phyloP scores from a whole-genome alignment of 2,329 filamentous ascomycete species.

The Ophiocordyceps australis region DNA sequence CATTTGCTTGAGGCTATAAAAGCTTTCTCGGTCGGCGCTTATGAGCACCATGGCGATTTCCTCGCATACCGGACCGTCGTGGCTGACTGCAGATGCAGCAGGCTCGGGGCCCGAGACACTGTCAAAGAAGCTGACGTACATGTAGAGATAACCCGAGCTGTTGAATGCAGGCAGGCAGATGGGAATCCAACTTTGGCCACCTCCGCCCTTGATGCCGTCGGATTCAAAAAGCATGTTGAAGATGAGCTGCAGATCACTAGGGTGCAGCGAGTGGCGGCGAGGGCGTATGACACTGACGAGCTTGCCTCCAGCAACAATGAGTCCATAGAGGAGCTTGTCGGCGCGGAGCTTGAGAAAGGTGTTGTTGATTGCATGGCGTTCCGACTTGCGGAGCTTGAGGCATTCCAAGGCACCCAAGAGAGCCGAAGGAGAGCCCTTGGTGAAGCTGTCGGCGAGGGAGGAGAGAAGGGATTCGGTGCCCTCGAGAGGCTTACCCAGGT shows the following conservation, averaged over 20 bases:
- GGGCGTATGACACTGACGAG: constrained; percentile 91
- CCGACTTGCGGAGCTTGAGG: constrained; percentile 74
- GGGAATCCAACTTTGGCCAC: constrained; percentile 92
- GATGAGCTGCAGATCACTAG: constrained; percentile 85
- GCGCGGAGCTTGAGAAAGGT: constrained; percentile 64
- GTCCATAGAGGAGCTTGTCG: constrained; percentile 71
- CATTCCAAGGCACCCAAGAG: constrained; percentile 85
- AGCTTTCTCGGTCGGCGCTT: constrained; percentile 81
- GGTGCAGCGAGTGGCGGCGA: constrained; percentile 86
- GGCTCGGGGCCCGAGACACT: constrained; percentile 22
- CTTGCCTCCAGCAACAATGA: constrained; percentile 81
- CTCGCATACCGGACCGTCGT: constrained; percentile 49
- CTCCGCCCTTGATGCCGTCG: constrained; percentile 74
- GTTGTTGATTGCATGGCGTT: constrained; percentile 73
- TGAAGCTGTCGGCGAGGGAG: constrained; percentile 87
- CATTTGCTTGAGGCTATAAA: constrained; percentile 72
- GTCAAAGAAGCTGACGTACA: constrained; percentile 95
- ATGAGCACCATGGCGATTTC: constrained; percentile 88
- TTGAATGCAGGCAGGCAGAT: constrained; percentile 94
- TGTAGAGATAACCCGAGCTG: constrained; percentile 89
- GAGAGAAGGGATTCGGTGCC: constrained; percentile 85
- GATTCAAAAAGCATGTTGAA: constrained; percentile 99
- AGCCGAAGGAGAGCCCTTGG: constrained; percentile 74
- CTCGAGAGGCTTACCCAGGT: constrained; percentile 74
- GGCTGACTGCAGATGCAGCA: constrained; percentile 24